These are phyloP conservation scores for Trichoderma cornu-damae DNA, from an alignment of 2,329 filamentous ascomycete species.

Conservation along the genomic window DNA sequence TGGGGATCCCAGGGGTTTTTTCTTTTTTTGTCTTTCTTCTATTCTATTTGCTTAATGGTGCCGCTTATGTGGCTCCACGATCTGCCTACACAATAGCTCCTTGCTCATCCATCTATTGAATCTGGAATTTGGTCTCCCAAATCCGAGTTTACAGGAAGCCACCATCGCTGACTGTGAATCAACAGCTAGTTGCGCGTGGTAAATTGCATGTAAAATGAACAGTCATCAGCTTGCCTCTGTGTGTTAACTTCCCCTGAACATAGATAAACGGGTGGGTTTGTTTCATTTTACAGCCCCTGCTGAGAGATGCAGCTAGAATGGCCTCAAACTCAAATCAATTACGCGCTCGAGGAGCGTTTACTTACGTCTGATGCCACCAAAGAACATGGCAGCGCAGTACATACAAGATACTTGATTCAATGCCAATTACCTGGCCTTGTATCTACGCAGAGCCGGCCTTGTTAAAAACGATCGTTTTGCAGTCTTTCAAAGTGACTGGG, in stretches of 20 bases:
- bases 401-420: neutral
- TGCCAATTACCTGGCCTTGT: neutral
- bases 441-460: neutral
- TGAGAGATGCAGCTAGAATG: too few relatives aligned
- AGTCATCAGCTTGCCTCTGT: too few relatives aligned
- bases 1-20: too few relatives aligned
- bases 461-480: neutral
- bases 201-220: too few relatives aligned
- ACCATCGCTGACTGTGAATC: neutral
- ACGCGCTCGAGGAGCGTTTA: too few relatives aligned
- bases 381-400: neutral
- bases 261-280: too few relatives aligned
- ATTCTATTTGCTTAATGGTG: neutral
- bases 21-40: neutral
- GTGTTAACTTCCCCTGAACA: too few relatives aligned
- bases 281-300: too few relatives aligned
- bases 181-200: too few relatives aligned
- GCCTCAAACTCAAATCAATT: too few relatives aligned
- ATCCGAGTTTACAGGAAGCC: neutral
- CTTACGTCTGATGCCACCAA: neutral
- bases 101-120: neutral
- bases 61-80: neutral
- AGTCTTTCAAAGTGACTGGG: neutral
- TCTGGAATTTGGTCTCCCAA: neutral
- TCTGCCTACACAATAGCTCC: neutral